Evolutionary conservation across 306 rosid species (phyloP), one percentile per base, ranked within the genome.

Genomic region (Lathyrus oleraceus): DNA sequence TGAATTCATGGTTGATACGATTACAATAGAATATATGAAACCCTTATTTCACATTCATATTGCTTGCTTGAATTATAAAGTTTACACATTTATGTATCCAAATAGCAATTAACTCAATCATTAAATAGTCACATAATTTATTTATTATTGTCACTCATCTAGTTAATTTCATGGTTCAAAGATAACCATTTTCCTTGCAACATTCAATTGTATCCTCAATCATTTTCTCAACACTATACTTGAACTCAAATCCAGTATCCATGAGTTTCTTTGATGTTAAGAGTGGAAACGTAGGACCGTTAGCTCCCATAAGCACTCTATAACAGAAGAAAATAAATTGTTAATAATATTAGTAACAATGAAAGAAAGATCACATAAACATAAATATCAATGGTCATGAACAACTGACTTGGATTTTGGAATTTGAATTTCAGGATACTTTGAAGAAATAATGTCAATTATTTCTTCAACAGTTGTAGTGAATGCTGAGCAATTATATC

Each of bases 401-500:
- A 70, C 66, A 30, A 21, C 95, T 85, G 48, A 89, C 91, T 81
- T 73, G 3, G 11, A 5, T 42, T 78, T 17, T 43, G 85, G 81
- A 36, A 86, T 70, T 17, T 61, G 80, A 72, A 79, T 79, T 13
- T 74, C 65, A 1, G 83, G 87, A 74, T 80, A 86, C 38, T 61
- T 86, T 28, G 40, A 20, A 2, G 81, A 57, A 71, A 86, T 47
- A 75, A 82, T 32, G 27, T 78, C 13, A 56, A 65, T 47, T 60
- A 69, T 69, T 20, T 65, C 66, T 36, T 76, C 74, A 16, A 81
- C 20, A 20, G 79, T 52, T 4, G 44, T 69, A 45, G 5, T 8
- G 49, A 56, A 54, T 7, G 84, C 81, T 43, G 91, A 86, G 56
- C 91, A 88, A 84, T 60, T 86, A 52, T 77, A 88, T 58, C 91